Base-by-base conservation (phyloP, 352 stramenopile species). In the Plasmopara halstedii region DNA sequence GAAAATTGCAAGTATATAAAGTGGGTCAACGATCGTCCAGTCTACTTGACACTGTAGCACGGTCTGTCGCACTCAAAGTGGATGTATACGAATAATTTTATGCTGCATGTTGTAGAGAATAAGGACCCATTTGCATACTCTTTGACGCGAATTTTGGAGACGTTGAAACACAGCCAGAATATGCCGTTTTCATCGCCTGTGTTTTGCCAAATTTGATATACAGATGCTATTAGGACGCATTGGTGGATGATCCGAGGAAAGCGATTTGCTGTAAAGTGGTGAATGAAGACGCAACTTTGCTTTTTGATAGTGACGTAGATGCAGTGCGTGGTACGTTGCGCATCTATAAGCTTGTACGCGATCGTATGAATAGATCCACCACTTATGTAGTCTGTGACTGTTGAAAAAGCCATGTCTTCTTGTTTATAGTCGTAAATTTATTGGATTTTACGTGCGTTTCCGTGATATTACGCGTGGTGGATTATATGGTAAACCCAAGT, bases 391-490 rank as follows among this genome's bases (percentile, higher is more conserved):
- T 84, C 87, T 58, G 77, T 77, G 37, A 85, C 78, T 0, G 73
- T 90, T 7, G 73, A 74, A 52, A 91, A 84, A 63, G 85, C 97
- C 50, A 78, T 81, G 9, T 95, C 95, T 99, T 64, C 98, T 97
- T 65, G 92, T 94, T 45, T 95, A 98, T 66, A 95, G 95, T 4
- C 81, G 92, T 49, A 85, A 94, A 25, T 99, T 99, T 77, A 97
- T 83, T 60, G 79, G 79, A 29, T 92, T 92, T 58, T 77, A 92
- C 65, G 78, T 88, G 42, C 80, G 80, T 10, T 92, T 92, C 61
- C 71, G 73, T 27, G 80, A 92, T 53, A 89, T 92, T 69, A 58
- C 80, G 17, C 77, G 80, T 25, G 80, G 80, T 45, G 80, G 80
- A 39, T 56, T 92, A 4, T 78, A 78, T 92, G 56, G 73, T 89